phyloP scores from a whole-genome alignment of 2,329 filamentous ascomycete genomes.

The Fusarium illudens region DNA sequence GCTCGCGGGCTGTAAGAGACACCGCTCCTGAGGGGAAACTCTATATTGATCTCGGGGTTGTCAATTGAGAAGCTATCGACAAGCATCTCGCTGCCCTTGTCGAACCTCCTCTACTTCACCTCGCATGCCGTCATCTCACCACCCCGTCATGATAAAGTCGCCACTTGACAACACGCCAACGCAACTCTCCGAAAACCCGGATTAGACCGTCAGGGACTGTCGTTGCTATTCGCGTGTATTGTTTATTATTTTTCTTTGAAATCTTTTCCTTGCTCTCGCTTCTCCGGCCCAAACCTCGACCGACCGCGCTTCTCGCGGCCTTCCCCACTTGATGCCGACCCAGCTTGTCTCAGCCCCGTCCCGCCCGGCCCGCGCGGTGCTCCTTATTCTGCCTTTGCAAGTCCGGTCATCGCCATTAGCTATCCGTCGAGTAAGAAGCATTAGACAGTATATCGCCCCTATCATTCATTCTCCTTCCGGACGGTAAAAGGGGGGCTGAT shows the following conservation, averaged over 20 bases:
- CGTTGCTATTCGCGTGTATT: not conserved
- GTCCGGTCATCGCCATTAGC: constrained; percentile 7
- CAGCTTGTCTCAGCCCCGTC: constrained; percentile 29
- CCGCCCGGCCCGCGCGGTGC: not conserved
- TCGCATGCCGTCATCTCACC: not conserved
- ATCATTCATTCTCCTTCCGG: not conserved
- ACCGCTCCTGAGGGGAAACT: not conserved
- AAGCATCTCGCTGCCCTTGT: not conserved
- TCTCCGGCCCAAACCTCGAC: constrained; percentile 9
- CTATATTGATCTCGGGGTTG: not conserved
- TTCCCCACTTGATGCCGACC: constrained; percentile 31
- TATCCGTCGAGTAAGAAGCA: not conserved
- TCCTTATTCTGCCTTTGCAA: constrained; percentile 23
- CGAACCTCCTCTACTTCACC: not conserved
- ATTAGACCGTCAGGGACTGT: not conserved
- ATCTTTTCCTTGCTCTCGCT: constrained; percentile 6
- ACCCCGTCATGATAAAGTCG: not conserved
- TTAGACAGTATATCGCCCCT: not conserved
- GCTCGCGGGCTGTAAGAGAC: not conserved
- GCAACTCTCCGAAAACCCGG: constrained; percentile 11
- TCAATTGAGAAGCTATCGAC: not conserved
- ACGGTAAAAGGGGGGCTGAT: constrained; percentile 1
- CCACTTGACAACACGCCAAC: constrained; percentile 3
- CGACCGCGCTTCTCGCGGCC: constrained; percentile 18
- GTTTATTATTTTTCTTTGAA: constrained; percentile 4